Evolutionary conservation across 805 yeast genomes (phyloP).

Genomic region (Candida loeiensis): DNA sequence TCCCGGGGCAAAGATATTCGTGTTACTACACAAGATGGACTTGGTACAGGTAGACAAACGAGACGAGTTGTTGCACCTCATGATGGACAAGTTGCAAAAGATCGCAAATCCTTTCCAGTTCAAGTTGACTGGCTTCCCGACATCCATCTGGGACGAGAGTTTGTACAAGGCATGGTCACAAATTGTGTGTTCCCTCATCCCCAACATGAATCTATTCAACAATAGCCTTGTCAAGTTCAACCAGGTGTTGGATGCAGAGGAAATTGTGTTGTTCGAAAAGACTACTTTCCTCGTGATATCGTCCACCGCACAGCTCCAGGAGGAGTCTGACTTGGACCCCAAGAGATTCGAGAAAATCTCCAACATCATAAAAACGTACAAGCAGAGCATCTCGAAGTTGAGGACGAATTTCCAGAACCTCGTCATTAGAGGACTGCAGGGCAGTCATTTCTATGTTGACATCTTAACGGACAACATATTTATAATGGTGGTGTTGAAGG

Average conservation of each 20-base stretch:
- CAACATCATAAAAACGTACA: constrained; percentile 88
- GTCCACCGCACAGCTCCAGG: constrained; percentile 45
- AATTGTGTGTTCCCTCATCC: constrained; percentile 91
- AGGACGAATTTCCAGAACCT: constrained; percentile 80
- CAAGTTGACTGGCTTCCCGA: constrained; percentile 79
- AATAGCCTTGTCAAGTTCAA: constrained; percentile 71
- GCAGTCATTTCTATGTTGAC: constrained; percentile 46
- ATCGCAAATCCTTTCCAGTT: constrained; percentile 67
- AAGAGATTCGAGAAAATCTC: constrained; percentile 92
- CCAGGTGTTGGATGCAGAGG: constrained; percentile 74
- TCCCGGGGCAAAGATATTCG: constrained; percentile 89
- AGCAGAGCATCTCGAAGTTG: constrained; percentile 85
- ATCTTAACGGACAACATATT: constrained; percentile 59
- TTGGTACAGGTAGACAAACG: constrained; percentile 83
- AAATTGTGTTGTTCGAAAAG: constrained; percentile 86
- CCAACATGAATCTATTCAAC: constrained; percentile 81
- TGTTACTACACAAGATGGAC: constrained; percentile 93
- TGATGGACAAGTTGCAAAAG: constrained; percentile 77
- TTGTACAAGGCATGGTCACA: constrained; percentile 96
- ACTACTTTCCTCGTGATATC: constrained; percentile 86
- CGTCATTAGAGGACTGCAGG: constrained; percentile 59
- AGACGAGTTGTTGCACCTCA: constrained; percentile 74
- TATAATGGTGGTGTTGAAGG: constrained; percentile 56
- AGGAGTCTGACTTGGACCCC: constrained; percentile 58
- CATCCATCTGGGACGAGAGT: constrained; percentile 96